Conservation (phyloP, 352 stramenopile species). For the Phytopythium mirpurense region DNA sequence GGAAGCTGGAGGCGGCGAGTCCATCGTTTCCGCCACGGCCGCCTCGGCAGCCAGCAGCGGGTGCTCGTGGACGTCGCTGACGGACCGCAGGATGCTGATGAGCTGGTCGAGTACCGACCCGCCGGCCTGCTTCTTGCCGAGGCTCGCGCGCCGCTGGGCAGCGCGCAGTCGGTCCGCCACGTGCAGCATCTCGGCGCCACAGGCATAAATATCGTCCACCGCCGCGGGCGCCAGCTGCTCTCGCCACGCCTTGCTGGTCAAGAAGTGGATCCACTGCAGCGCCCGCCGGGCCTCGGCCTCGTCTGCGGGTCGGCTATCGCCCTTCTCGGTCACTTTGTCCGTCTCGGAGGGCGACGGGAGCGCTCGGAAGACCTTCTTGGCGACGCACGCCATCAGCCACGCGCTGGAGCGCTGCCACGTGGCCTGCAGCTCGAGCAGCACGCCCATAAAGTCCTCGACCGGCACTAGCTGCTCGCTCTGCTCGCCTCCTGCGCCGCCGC, state of each 20-base stretch:
- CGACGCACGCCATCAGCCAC: constrained; percentile 42
- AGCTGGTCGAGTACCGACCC: constrained; percentile 29
- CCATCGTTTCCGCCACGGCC: constrained; percentile 13
- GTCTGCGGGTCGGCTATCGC: neutral
- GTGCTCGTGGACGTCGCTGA: constrained; percentile 52
- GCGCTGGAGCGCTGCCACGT: constrained; percentile 47
- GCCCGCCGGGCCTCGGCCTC: constrained; percentile 18
- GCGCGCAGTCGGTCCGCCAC: constrained; percentile 23
- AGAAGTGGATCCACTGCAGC: constrained; percentile 56
- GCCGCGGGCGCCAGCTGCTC: constrained; percentile 50
- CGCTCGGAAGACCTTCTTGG: constrained; percentile 35
- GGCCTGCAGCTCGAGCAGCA: constrained; percentile 51
- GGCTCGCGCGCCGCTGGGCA: constrained; percentile 2
- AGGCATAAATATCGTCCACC: constrained; percentile 57
- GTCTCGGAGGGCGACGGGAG: constrained; percentile 11
- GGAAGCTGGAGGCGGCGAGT: constrained; percentile 3
- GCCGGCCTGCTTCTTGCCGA: neutral
- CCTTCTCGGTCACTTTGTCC: no score
- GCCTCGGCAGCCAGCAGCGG: constrained; percentile 20
- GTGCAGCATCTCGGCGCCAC: constrained; percentile 50
- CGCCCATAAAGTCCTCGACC: constrained; percentile 24
- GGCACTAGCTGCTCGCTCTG: constrained; percentile 8
- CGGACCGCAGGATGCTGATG: constrained; percentile 27
- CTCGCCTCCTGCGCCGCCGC: constrained; percentile 1
- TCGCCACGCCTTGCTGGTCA: constrained; percentile 63